Base-by-base conservation (phyloP, 768 basidiomycete species). In the Mycena haematopus region DNA sequence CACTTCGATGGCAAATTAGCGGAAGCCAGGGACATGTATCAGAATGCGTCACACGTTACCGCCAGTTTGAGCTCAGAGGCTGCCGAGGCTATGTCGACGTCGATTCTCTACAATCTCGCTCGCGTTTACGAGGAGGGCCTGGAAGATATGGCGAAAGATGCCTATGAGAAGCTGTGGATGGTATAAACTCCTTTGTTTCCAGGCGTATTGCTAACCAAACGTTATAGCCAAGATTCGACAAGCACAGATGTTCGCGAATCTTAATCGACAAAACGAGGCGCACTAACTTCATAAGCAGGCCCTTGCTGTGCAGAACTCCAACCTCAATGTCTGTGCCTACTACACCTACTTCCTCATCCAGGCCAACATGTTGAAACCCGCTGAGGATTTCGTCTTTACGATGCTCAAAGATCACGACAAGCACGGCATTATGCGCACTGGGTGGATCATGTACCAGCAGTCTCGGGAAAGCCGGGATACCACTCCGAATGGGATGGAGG, bases 341-440 rank as follows among this genome's bases (percentile, higher is more conserved):
- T 97, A 97, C 77, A 94, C 93, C 0, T 87, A 94, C 73, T 97
- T 96, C 84, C 89, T 97, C 63, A 85, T 93, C 65, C 89, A 92
- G 69, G 86, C 87, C 65, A 87, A 88, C 69, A 78, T 84, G 29
- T 77, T 81, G 9, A 91, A 88, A 70, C 80, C 79, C 2, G 95
- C 95, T 10, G 89, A 91, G 67, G 92, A 95, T 55, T 96, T 97
- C 70, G 92, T 96, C n/a, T 92, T 89, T 65, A 80, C 85, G 44
- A 95, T 94, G 0, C 84, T 98, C 47, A 93, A 93, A 66, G 90
- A 93, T 69, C 84, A 89, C 73, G 90, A 95, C 71, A 87, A 89
- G 69, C 85, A 93, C 70, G 97, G 99, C 67, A 77, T 95, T 22
- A 9, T 97, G 93, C 67, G 93, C 95, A 86, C 91, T 7, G 96